Base-by-base conservation (phyloP, 176 grass and related monocot species). In the Panicum miliaceum region DNA sequence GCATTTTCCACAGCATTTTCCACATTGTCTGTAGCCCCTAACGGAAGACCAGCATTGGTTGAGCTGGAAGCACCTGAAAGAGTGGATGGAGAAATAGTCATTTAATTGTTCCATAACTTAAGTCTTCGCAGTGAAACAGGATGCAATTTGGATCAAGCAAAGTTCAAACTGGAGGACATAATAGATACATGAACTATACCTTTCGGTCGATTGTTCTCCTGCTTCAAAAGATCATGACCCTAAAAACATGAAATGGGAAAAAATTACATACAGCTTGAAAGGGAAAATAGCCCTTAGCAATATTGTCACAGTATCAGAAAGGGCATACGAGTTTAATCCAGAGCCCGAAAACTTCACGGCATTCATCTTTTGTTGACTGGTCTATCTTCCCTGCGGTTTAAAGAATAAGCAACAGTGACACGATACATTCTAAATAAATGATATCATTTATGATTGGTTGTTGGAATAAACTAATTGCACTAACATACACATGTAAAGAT, bases 351-450 rank as follows among this genome's bases (percentile, higher is more conserved):
- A 99, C 91, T 67, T 99, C 97, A 57, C 81, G 89, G 72, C 97
- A 99, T 93, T 99, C 97, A 60, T 99, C 97, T 87, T 89, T 99
- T 60, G 97, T 96, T 57, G 93, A 88, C 80, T 99, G 97, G 40
- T 99, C 97, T 91, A 99, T 99, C 81, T 91, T 99, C 85, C 97
- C 97, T 99, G 73, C 15, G 94, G 82, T 36, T 81, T 83, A 20
- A 75, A 82, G 26, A 56, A 84, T 69, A 80, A 80, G 75, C 36
- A 80, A 13, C 58, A 60, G 50, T 8, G 50, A 71, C 32, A 4
- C 16, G 14, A 77, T 25, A 0, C 11, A 20, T 70, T 70, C 18
- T 52, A 48, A 80, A 75, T 51, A 63, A 35, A 69, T 26, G 36
- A 69, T 54, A 71, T 16, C 18, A 54, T 34, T 66, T 40, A 76